phyloP scores from a whole-genome alignment of 1,139 yeast species.

The Yamadazyma sp. region DNA sequence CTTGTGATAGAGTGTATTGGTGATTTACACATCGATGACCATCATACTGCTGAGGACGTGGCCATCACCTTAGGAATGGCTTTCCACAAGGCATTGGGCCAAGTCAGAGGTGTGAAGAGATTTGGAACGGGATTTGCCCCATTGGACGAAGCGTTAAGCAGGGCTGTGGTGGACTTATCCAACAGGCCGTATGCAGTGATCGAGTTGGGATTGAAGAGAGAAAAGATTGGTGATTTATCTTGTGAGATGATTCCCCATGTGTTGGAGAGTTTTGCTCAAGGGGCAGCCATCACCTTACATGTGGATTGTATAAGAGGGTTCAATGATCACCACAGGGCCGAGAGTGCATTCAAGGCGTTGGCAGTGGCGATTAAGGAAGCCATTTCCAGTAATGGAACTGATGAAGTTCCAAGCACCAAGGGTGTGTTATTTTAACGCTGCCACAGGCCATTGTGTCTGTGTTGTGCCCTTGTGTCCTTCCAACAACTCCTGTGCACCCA shows the following conservation, averaged over 20 bases:
- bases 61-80: constrained; percentile 91
- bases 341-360: constrained; percentile 92
- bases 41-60: constrained; percentile 94
- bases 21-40: constrained; percentile 94
- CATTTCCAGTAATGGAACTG: constrained; percentile 73
- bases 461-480: not conserved
- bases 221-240: constrained; percentile 86
- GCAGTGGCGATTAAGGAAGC: constrained; percentile 93
- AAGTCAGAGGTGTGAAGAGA: constrained; percentile 84
- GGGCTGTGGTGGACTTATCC: constrained; percentile 92
- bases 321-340: constrained; percentile 96
- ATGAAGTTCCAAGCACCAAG: constrained; percentile 94
- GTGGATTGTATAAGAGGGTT: constrained; percentile 91
- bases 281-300: constrained; percentile 86
- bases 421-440: constrained; percentile 85
- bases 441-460: too few relatives aligned
- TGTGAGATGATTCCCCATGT: constrained; percentile 98
- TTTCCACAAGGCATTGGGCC: constrained; percentile 86
- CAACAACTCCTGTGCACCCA: too few relatives aligned
- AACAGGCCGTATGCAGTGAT: constrained; percentile 91
- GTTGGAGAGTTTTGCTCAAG: constrained; percentile 88
- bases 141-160: constrained; percentile 87
- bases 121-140: constrained; percentile 97
- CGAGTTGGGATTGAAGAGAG: constrained; percentile 87
- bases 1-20: constrained; percentile 86